Evolutionary conservation across 2,329 filamentous ascomycete species (phyloP).

Genomic region (Sarocladium strictum): DNA sequence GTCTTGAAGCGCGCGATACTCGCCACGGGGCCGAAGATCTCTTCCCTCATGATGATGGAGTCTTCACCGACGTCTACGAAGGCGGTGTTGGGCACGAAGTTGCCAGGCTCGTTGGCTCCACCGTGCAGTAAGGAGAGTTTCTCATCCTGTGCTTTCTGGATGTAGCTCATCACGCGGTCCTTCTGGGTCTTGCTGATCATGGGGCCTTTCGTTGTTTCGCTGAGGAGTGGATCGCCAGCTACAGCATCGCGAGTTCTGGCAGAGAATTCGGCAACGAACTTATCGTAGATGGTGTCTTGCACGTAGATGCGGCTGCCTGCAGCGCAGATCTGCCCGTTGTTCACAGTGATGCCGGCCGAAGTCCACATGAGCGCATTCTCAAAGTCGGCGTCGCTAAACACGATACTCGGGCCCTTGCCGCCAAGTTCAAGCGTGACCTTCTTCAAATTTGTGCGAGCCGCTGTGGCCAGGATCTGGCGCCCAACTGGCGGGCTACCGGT

Average conservation of each 20-base stretch:
- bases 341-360: constrained; percentile 14
- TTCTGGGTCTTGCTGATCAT: constrained; percentile 69
- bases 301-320: constrained; percentile 5
- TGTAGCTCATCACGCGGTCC: constrained; percentile 69
- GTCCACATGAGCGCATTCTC: constrained; percentile 53
- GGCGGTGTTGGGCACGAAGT: constrained; percentile 76
- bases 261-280: neutral
- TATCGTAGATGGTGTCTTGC: neutral
- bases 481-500: constrained; percentile 64
- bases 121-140: constrained; percentile 68
- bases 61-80: constrained; percentile 80
- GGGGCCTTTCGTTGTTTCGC: constrained; percentile 74
- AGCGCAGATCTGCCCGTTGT: constrained; percentile 10
- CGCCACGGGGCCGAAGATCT: constrained; percentile 88
- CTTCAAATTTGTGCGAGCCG: constrained; percentile 47
- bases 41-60: constrained; percentile 75
- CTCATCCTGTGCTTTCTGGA: constrained; percentile 66
- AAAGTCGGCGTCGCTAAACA: constrained; percentile 54
- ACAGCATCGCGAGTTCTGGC: neutral
- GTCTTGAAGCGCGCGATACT: constrained; percentile 44
- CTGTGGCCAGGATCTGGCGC: constrained; percentile 61
- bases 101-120: constrained; percentile 62
- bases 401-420: constrained; percentile 51
- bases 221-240: constrained; percentile 14
- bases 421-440: constrained; percentile 54